Percentiles rank a stretch among this genome's conserved stretches.
phyloP scores from a whole-genome alignment of 1,284 basidiomycete species.

The Somion occarium region DNA sequence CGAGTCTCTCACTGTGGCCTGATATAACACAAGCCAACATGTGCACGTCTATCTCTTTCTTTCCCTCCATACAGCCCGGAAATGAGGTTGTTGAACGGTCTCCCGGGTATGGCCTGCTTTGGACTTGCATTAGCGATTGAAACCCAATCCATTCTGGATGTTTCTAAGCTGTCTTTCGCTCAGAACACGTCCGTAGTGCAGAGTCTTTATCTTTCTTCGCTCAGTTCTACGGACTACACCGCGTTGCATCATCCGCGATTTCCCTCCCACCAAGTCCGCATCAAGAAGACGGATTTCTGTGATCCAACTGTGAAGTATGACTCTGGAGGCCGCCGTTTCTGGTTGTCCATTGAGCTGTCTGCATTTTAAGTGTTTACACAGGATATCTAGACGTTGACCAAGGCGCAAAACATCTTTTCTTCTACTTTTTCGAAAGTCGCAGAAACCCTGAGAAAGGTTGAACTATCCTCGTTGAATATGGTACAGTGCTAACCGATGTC shows the following conservation, averaged over 20 bases:
- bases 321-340: neutral
- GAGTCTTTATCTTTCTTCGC: constrained; percentile 17
- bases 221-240: constrained; percentile 36
- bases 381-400: constrained; percentile 60
- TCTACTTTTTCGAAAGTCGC: constrained; percentile 83
- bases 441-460: constrained; percentile 51
- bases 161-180: neutral
- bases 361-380: constrained; percentile 43
- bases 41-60: no score
- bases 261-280: constrained; percentile 48
- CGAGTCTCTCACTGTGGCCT: no score
- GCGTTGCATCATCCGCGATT: constrained; percentile 42
- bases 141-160: no score
- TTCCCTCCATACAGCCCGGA: no score
- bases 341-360: neutral
- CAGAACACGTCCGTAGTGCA: neutral
- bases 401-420: constrained; percentile 68
- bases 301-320: constrained; percentile 57
- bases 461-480: no score
- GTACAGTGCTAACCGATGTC: neutral
- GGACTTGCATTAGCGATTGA: no score
- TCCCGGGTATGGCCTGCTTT: no score
- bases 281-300: constrained; percentile 59
- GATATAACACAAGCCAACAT: no score
- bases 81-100: no score